Percentiles rank a stretch among this genome's conserved stretches.
Conservation (phyloP, 192 early-diverging fungal genomes). For the Gaertneriomyces semiglobifer region DNA sequence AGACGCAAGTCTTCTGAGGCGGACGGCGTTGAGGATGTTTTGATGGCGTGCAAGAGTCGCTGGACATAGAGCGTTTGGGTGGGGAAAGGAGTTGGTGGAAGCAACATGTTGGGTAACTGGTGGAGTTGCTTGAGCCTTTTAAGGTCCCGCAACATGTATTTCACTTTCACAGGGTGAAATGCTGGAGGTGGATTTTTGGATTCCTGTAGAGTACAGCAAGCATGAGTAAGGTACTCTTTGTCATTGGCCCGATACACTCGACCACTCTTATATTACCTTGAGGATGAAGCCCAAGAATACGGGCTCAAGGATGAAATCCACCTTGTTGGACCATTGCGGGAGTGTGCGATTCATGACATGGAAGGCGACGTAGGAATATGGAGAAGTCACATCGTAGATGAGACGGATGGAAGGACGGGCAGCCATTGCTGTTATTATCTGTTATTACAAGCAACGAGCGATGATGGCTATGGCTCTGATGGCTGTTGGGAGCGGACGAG, state of each 20-base stretch:
- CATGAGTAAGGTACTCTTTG: slow-evolving; percentile 7
- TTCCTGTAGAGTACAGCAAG: not conserved
- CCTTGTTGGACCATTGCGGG: slow-evolving; percentile 13
- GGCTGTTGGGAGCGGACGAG: too few species aligned
- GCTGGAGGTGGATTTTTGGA: slow-evolving; percentile 35
- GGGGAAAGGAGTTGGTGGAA: slow-evolving; percentile 29
- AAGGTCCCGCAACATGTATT: slow-evolving; percentile 33
- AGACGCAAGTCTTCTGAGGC: not conserved
- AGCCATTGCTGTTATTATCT: too few species aligned
- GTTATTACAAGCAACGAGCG: too few species aligned
- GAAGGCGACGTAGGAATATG: slow-evolving; percentile 30
- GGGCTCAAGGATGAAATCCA: slow-evolving; percentile 35
- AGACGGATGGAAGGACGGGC: slow-evolving; percentile 9
- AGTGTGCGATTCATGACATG: slow-evolving; percentile 27
- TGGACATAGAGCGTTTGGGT: slow-evolving; percentile 28
- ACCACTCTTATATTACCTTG: slow-evolving; percentile 14
- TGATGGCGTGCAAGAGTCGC: slow-evolving; percentile 34
- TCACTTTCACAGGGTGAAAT: slow-evolving; percentile 35
- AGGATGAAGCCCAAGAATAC: slow-evolving; percentile 38
- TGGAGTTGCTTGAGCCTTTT: slow-evolving; percentile 5
- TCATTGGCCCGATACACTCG: not conserved
- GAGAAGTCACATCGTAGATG: slow-evolving; percentile 34
- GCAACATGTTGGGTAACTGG: slow-evolving; percentile 6
- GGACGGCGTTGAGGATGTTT: not conserved
- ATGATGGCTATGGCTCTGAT: too few species aligned